Base-by-base conservation (phyloP, 768 basidiomycete genomes). In the Sarcomyxa edulis region DNA sequence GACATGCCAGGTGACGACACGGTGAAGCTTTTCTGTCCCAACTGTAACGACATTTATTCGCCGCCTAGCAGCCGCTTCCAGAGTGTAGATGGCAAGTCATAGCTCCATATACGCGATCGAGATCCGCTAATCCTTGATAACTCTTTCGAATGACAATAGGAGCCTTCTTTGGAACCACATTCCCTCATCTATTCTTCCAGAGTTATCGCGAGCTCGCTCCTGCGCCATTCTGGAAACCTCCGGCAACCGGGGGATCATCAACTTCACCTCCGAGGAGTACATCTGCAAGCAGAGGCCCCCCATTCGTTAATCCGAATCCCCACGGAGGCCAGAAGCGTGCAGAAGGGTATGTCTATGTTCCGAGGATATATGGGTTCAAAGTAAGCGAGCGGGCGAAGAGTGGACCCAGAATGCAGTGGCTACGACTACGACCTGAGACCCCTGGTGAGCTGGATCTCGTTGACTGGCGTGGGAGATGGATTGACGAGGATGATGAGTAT, bases 161-260 rank as follows among this genome's bases (percentile, higher is more conserved):
- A 46, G 96, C 96, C 8, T 99, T 97, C 68, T 99, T 99, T 66
- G 96, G 96, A 15, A 98, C 95, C 0, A 97, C 95, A n/a, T 99
- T 99, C 60, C 73, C 94, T 1, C 93, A 97, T 53, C 72, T 99
- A 18, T 95, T 98, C 67, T 98, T 98, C 74, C 93, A 98, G 56
- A 93, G 88, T 46, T 98, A 95, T 65, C 87, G 89, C 18, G 92
- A 95, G 57, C 76, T 94, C n/a, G 81, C 90, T 7, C 88, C 94
- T 0, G 89, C 91, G 18, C 91, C 94, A 2, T 97, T 92, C 65
- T 93, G 79, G 77, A 88, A 85, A 48, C 73, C 79, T n/a, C 67
- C 65, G 5, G 67, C 72, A 9, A 61, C 76, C 2, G 72, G 74
- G 10, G 69, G 72, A 1, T 69, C 76, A 5, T 81, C 83, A 2